These are phyloP conservation scores for Rhodotorula sp. DNA, from an alignment of 1,284 basidiomycete species.

Conservation along the genomic window DNA sequence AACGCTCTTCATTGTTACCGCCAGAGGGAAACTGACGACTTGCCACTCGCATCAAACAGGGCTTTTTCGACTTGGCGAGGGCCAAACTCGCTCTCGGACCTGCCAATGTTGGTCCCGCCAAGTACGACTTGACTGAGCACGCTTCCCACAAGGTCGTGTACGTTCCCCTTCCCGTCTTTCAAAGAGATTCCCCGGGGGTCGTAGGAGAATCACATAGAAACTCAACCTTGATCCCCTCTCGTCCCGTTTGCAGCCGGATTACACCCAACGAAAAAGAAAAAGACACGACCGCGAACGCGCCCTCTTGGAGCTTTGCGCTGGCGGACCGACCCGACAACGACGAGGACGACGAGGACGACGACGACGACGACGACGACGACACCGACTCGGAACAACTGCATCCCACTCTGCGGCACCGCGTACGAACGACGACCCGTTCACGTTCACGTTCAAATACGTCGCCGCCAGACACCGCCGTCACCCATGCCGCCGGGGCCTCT, in stretches of 20 bases:
- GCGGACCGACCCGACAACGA: neutral
- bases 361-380: too few species aligned
- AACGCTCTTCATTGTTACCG: neutral
- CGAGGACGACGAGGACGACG: neutral
- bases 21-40: neutral
- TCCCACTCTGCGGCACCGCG: too few species aligned
- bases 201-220: neutral
- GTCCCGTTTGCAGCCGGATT: too few species aligned
- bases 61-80: constrained; percentile 37
- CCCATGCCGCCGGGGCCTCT: neutral
- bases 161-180: constrained; percentile 1
- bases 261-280: too few species aligned
- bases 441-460: too few species aligned
- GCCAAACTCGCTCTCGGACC: constrained; percentile 41
- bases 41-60: constrained; percentile 12
- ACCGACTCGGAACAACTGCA: too few species aligned
- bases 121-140: constrained; percentile 28
- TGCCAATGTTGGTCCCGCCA: constrained; percentile 15
- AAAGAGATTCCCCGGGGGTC: neutral
- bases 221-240: neutral
- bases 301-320: neutral
- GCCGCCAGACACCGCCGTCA: neutral
- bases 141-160: constrained; percentile 27
- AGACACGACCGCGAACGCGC: too few species aligned
- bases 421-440: too few species aligned